Evolutionary conservation across 1,284 basidiomycete species (phyloP).

Genomic region (Butyriboletus appendiculatus): DNA sequence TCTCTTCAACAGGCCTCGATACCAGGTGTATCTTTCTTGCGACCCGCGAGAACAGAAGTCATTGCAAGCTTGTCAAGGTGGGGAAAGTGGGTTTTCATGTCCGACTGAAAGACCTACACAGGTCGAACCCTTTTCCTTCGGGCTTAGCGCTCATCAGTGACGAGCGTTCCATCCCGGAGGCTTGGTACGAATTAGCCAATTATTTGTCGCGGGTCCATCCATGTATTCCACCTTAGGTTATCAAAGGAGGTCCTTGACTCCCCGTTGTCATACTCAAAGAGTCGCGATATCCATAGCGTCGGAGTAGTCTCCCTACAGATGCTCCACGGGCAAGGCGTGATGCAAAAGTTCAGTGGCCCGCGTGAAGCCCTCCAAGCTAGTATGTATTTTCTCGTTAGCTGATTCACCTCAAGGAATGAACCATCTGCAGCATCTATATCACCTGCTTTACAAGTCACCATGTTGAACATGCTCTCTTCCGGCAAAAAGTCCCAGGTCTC

Average conservation of each 20-base stretch:
- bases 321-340: conserved; percentile 69
- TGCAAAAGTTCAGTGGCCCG: conserved; percentile 44
- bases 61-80: conserved; percentile 64
- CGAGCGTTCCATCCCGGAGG: conserved; percentile 50
- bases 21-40: conserved; percentile 60
- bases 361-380: conserved; percentile 48
- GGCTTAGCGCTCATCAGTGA: conserved; percentile 40
- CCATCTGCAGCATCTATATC: conserved; percentile 49
- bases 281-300: conserved; percentile 73
- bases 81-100: conserved; percentile 64
- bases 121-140: conserved; percentile 67
- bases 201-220: background rate
- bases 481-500: conserved; percentile 54
- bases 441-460: conserved; percentile 48
- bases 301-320: conserved; percentile 77
- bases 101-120: conserved; percentile 67
- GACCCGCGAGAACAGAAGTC: conserved; percentile 46
- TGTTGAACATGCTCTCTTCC: conserved; percentile 58
- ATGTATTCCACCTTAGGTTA: conserved; percentile 43
- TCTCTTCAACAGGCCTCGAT: conserved; percentile 46
- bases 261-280: conserved; percentile 64
- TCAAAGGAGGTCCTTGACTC: conserved; percentile 72
- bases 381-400: conserved; percentile 24
- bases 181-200: conserved; percentile 47
- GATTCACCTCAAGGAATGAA: background rate